Evolutionary conservation across 192 early-diverging fungal species (phyloP), one percentile per base, ranked within the genome.

Genomic region (Glomus cerebriforme): DNA sequence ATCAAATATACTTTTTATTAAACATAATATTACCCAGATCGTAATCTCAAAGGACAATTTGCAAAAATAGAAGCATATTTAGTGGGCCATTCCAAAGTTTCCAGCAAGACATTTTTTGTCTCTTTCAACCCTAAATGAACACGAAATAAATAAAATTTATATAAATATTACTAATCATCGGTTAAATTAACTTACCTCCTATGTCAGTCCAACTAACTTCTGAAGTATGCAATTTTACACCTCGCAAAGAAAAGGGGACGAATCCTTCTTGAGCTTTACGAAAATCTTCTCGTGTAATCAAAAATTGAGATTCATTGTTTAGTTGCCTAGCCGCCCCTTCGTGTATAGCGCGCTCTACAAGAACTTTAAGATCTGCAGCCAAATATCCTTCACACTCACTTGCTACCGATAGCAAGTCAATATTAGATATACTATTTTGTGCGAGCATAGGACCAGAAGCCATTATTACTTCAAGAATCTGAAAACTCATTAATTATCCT

Each of bases 1-100:
- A n/a, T n/a, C n/a, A n/a, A n/a, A n/a, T n/a, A n/a, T n/a, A n/a
- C n/a, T n/a, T n/a, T n/a, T n/a, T n/a, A n/a, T n/a, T 24, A 60
- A 8, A 22, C 10, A 19, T n/a, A 3, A 68, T 4, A 37, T 59
- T 85, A 93, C 85, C 94, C 98, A 3, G 98, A 98, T 9, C 97
- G 88, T 59, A 99, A 83, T 22, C 98, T 89, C 49, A 99, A 83
- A 2, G 96, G 92, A 79, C 93, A 95, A 71, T 90, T 92, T 13
- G 92, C 92, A 86, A 97, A 99, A 39, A 99, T 93, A 0, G 91
- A 85, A 2, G 95, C 93, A 81, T 98, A 99, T 80, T 93, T 92
- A 0, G 95, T 95, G 0, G 98, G 98, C 91, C 96, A 96, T 85
- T 98, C 95, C 10, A 99, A 81, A 0, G 98, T 99, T 79, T 99